Base-by-base conservation (phyloP, 2,329 filamentous ascomycete species). In the Monilinia vaccinii-corymbosi region DNA sequence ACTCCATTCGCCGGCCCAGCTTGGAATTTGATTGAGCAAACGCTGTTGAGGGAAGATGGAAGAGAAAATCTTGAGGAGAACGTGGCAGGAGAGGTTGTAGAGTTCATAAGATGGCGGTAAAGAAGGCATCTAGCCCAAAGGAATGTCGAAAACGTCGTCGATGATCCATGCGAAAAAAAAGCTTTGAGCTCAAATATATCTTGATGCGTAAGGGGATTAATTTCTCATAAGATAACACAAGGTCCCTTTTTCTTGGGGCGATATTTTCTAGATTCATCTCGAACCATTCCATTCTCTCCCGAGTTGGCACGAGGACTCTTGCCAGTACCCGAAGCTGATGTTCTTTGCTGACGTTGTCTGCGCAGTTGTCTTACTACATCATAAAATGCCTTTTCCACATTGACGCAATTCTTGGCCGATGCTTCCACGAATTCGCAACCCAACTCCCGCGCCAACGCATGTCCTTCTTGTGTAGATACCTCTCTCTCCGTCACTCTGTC, bases 331-430 rank as follows among this genome's bases (percentile, higher is more conserved):
- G 63, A 60, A 45, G 60, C 51, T 40, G 62, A 46, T 36, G 64
- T 60, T 56, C 62, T 63, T 45, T 63, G 59, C 65, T 90, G 86
- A 69, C 90, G 82, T 75, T 96, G 91, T 69, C 89, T 85, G 68
- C 94, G 86, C 66, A 99, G 79, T 73, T 94, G 89, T 67, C 94
- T 81, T 58, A 97, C 94, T 9, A 99, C 94, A 71, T 99, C 94
- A 75, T 96, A 97, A 72, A 99, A 97, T 36, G 91, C 93, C 79
- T 96, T 97, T 75, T 96, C 94, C 58, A 97, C 93, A 71, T 97
- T 97, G 79, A 97, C 91, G 77, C 92, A 96, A 73, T 96, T 97
- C 78, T 97, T 97, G 40, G 93, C 93, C 8, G 92, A 97, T 2
- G 93, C 92, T 75, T 97, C 93, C 68, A 97, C 91, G 69, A 97